Evolutionary conservation across 495 filamentous ascomycete genomes (phyloP), one percentile per base, ranked within the genome.

Genomic region (Hypoxylon fuscum): DNA sequence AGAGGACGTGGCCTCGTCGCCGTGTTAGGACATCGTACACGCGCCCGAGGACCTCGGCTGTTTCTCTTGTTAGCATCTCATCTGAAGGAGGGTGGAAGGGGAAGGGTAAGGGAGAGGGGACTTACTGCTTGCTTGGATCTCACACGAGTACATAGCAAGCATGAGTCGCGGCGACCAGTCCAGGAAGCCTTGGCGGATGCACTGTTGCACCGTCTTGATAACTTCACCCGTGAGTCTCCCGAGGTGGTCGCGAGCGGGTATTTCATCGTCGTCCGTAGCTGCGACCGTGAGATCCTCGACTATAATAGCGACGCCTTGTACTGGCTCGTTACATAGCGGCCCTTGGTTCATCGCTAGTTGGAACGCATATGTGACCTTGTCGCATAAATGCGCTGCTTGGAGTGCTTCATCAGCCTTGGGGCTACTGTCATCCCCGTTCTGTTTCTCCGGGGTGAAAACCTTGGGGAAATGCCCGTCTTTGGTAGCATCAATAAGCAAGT

Each of bases 131-230:
- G 94, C 92, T 82, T 98, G 96, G 66, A 98, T 97, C 69, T 97
- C 94, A 72, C 92, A 94, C 51, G 88, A 92, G 78, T 98, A 98
- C 92, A 97, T 97, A n/a, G 95, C 93, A 45, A 97, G 87, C 80
- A 98, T 83, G 23, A 98, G 81, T 1, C 95, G 85, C 0, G 96
- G 93, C 53, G 88, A 93, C 94, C 94, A 98, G 80, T 97, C 96
- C 2, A 96, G 77, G 79, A 98, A 97, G 12, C 88, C 94, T 67
- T 90, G 85, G 14, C 85, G 83, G 62, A 98, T 94, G n/a, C 90
- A 86, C 31, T 91, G 86, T 45, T 92, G 92, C 3, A 93, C 88
- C 1, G 90, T 87, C 68, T 90, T 89, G 74, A 98, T 96, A 12
- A 94, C 84, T 74, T 97, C 95, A 40, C 95, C 93, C 0, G 92